phyloP scores from a whole-genome alignment of 306 rosid genomes.

The Quercus glauca region DNA sequence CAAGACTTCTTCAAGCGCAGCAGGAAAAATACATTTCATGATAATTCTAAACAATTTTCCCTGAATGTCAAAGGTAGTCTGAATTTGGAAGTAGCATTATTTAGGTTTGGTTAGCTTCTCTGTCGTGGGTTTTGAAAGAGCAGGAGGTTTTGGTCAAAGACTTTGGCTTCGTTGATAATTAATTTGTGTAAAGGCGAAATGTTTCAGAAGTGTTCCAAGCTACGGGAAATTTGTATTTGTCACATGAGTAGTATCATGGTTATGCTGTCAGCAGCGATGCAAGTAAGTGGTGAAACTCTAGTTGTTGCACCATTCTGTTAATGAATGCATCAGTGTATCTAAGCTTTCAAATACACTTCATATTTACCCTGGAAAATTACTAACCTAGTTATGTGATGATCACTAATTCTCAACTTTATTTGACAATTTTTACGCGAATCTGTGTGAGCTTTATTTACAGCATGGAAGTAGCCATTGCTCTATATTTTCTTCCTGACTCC shows the following conservation, averaged over 20 bases:
- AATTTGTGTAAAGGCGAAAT: background rate
- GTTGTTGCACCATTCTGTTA: background rate
- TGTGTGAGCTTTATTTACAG: too few relatives aligned
- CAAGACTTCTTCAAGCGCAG: conserved; percentile 85
- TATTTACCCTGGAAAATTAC: background rate
- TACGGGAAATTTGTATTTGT: background rate
- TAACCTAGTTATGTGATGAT: background rate
- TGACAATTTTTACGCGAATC: too few relatives aligned
- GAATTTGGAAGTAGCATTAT: background rate
- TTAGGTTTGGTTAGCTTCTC: background rate
- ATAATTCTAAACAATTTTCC: background rate
- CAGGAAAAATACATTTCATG: conserved; percentile 81
- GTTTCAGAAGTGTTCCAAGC: background rate
- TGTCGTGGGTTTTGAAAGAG: background rate
- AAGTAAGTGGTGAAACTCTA: background rate
- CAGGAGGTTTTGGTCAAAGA: background rate
- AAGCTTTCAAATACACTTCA: background rate
- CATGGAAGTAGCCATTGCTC: too few relatives aligned
- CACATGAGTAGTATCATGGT: background rate
- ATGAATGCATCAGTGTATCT: background rate
- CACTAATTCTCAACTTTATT: background rate
- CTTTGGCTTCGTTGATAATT: background rate
- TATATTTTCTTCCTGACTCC: too few relatives aligned
- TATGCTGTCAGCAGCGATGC: background rate
- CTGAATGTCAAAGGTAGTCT: background rate